Conservation (phyloP, 441 rosid species). For the Pelargonium australe region DNA sequence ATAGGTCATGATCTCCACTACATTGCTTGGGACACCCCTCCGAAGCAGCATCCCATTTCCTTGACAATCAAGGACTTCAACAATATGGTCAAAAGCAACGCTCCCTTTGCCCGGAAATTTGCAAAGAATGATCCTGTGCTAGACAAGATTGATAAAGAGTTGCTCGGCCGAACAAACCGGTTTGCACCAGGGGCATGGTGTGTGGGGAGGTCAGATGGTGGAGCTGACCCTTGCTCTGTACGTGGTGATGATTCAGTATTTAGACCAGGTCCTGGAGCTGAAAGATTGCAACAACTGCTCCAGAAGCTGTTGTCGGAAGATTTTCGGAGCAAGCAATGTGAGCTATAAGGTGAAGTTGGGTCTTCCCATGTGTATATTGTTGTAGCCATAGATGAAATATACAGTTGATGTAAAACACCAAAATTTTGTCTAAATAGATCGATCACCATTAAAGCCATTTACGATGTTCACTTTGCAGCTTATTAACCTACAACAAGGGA, state of each 20-base stretch:
- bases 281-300: slow-evolving; percentile 56
- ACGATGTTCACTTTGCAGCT: background rate
- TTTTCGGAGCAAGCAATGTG: slow-evolving; percentile 52
- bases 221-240: slow-evolving; percentile 57
- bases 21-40: slow-evolving; percentile 96
- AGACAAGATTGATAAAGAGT: slow-evolving; percentile 80
- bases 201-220: slow-evolving; percentile 51
- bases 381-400: slow-evolving; percentile 26
- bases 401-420: slow-evolving; percentile 20
- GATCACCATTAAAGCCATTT: slow-evolving; percentile 2
- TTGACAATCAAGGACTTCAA: slow-evolving; percentile 63
- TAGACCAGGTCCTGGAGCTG: slow-evolving; percentile 75
- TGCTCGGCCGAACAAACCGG: slow-evolving; percentile 52
- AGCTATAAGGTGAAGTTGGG: slow-evolving; percentile 26
- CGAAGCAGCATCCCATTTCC: slow-evolving; percentile 77
- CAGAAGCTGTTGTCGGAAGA: slow-evolving; percentile 52
- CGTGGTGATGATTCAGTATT: slow-evolving; percentile 56
- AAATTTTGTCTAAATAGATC: slow-evolving; percentile 16
- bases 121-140: slow-evolving; percentile 63
- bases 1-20: slow-evolving; percentile 81
- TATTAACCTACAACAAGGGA: background rate
- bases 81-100: slow-evolving; percentile 70
- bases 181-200: slow-evolving; percentile 94
- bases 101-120: slow-evolving; percentile 84
- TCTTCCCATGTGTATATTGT: slow-evolving; percentile 31